Evolutionary conservation across 2,329 filamentous ascomycete species (phyloP), one percentile per base, ranked within the genome.

Genomic region (Dactylellina leptospora): DNA sequence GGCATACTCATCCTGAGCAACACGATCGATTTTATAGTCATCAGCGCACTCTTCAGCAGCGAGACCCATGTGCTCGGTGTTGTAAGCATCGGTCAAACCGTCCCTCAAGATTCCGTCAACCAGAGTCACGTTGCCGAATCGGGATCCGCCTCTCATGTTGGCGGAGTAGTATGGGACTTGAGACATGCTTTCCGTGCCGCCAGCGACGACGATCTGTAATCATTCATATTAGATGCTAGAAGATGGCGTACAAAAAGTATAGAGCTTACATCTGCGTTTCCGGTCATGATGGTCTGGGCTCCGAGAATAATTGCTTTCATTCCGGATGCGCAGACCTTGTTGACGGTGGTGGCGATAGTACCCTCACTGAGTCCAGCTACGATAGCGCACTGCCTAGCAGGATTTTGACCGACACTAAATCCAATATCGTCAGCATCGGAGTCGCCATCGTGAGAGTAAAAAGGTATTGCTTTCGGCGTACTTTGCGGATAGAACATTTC

Each of bases 311-410:
- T 89, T 76, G 95, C 91, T 85, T 99, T 99, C 80, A 97, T 84
- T 45, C 90, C 89, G 8, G 93, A 97, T 75, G 95, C 95, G 86
- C 95, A 99, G 80, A 99, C 95, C 85, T 99, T 99, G 89, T 99
- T 99, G 79, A 99, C 87, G 56, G 93, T 96, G 47, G 95, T 99
- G 82, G 89, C 90, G 77, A 96, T 86, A 75, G 90, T 90, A 60
- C 86, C 85, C 75, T 96, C 85, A 60, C 87, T 83, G 75, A 99
- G 90, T 74, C 95, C 95, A 78, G 92, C 95, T 77, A 88, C 87
- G 78, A 99, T 86, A 77, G 93, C 92, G 81, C 91, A 96, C 84
- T 99, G 95, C 78, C 95, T 89, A 76, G 95, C 93, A 76, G 96
- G 95, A 79, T 96, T 96, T 83, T 99, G 95, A 75, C 95, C 95